Conservation (phyloP, 2,329 filamentous ascomycete genomes). For the Beauveria sp. region DNA sequence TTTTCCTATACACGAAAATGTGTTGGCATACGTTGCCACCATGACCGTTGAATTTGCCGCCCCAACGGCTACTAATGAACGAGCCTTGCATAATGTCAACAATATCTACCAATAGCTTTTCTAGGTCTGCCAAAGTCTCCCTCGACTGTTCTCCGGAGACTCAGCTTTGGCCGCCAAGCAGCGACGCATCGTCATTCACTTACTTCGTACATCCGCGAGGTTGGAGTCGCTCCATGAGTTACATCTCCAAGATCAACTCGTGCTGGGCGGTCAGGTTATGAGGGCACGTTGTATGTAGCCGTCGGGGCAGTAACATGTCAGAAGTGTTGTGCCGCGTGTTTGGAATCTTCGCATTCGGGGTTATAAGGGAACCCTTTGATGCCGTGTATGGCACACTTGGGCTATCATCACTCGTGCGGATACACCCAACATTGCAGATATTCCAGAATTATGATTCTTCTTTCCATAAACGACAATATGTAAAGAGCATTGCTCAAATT, state of each 20-base stretch:
- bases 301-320: neutral
- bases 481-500: too few relatives aligned
- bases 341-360: too few relatives aligned
- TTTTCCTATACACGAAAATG: neutral
- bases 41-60: neutral
- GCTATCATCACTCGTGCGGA: neutral
- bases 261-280: neutral
- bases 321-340: neutral
- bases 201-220: neutral
- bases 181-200: conserved; percentile 10
- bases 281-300: neutral
- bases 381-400: neutral
- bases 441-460: too few relatives aligned
- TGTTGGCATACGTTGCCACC: neutral
- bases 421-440: too few relatives aligned
- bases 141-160: neutral
- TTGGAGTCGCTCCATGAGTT: neutral
- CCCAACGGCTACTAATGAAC: neutral
- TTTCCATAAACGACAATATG: too few relatives aligned
- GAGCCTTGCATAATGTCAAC: neutral
- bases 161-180: neutral
- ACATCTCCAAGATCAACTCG: too few relatives aligned
- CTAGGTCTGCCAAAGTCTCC: too few relatives aligned
- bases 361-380: neutral
- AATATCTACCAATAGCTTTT: neutral